phyloP scores from a whole-genome alignment of 495 filamentous ascomycete species.

The Podospora comata region DNA sequence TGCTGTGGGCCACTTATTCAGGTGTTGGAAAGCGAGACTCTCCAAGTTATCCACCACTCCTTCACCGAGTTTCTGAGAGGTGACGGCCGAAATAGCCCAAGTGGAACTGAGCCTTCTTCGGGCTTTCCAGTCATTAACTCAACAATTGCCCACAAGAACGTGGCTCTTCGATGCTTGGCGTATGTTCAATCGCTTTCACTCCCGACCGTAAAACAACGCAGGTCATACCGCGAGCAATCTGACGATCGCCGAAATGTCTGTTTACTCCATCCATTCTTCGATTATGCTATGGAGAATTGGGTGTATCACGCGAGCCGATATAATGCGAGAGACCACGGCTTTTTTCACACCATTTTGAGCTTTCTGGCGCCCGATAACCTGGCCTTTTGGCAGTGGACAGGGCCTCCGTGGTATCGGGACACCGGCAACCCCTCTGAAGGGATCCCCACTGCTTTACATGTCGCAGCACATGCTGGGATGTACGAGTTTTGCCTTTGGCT shows the following conservation, averaged over 20 bases:
- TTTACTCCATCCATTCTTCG: conserved; percentile 15
- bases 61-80: conserved; percentile 51
- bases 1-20: conserved; percentile 47
- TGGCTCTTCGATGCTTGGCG: conserved; percentile 5
- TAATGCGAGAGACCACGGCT: conserved; percentile 6
- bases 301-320: conserved; percentile 17
- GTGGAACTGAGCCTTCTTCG: neutral
- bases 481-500: conserved; percentile 15
- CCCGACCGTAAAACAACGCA: neutral
- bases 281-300: conserved; percentile 22
- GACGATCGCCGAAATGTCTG: conserved; percentile 12
- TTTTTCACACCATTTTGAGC: conserved; percentile 5
- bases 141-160: conserved; percentile 21
- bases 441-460: conserved; percentile 4
- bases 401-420: neutral
- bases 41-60: conserved; percentile 51
- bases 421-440: neutral
- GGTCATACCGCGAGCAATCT: too few species aligned
- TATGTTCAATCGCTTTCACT: conserved; percentile 10
- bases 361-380: conserved; percentile 4
- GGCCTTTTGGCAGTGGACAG: conserved; percentile 8
- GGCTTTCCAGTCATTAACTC: conserved; percentile 32
- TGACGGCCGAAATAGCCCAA: conserved; percentile 6
- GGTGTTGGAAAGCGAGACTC: conserved; percentile 45
- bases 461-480: conserved; percentile 22